Conservation (phyloP, 257 asterid species). For the Paulownia fortunei region DNA sequence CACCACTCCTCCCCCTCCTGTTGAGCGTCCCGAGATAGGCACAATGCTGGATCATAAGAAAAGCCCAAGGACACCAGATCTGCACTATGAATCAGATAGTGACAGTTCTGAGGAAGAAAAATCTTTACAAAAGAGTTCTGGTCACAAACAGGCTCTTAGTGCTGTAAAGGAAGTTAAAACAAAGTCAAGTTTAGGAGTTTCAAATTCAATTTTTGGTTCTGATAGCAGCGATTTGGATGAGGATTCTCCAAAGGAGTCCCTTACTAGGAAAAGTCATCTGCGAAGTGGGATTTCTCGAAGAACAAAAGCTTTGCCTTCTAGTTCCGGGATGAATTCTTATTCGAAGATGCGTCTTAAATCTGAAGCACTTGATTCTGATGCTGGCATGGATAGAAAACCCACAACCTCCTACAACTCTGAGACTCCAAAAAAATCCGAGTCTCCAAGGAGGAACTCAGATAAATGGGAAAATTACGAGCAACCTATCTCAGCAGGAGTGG, state of each 20-base stretch:
- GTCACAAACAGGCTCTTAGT: constrained; percentile 30
- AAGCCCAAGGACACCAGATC: constrained; percentile 41
- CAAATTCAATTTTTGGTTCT: constrained; percentile 48
- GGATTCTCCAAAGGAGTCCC: constrained; percentile 48
- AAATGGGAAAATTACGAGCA: constrained; percentile 32
- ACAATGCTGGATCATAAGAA: constrained; percentile 30
- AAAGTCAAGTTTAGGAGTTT: constrained; percentile 43
- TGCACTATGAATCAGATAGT: constrained; percentile 45
- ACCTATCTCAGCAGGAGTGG: constrained; percentile 37
- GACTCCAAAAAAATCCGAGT: constrained; percentile 36
- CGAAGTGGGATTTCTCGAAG: constrained; percentile 70
- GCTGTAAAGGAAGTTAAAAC: constrained; percentile 27
- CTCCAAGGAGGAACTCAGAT: constrained; percentile 35
- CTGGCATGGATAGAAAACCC: constrained; percentile 39
- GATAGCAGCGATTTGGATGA: constrained; percentile 65
- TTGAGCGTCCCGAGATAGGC: constrained; percentile 41
- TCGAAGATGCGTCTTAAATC: constrained; percentile 38
- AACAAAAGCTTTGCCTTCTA: constrained; percentile 58
- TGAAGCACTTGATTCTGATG: constrained; percentile 40
- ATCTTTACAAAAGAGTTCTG: constrained; percentile 32
- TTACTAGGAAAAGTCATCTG: constrained; percentile 42
- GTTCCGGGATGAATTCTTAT: constrained; percentile 36
- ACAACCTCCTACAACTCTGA: constrained; percentile 31
- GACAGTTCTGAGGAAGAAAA: constrained; percentile 65
- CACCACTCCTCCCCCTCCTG: constrained; percentile 24